These are phyloP conservation scores for Glarea lozoyensis DNA, from an alignment of 495 filamentous ascomycete species.

Conservation along the genomic window DNA sequence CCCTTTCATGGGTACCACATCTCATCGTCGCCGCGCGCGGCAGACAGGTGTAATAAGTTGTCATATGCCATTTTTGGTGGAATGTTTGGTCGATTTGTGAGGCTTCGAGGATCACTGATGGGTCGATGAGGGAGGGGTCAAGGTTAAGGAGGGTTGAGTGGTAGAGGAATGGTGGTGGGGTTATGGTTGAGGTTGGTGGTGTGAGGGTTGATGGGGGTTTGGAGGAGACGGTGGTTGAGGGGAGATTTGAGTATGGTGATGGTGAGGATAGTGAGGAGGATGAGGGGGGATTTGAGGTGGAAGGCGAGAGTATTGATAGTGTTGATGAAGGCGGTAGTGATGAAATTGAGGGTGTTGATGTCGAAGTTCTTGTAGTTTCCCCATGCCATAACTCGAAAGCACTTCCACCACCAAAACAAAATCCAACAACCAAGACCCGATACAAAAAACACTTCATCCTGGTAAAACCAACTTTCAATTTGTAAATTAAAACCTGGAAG, in stretches of 20 bases:
- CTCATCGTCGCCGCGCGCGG: slow-evolving; percentile 22
- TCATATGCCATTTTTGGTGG: slow-evolving; percentile 23
- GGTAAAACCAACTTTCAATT: too few relatives aligned
- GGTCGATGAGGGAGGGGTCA: neutral
- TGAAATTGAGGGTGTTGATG: slow-evolving; percentile 2
- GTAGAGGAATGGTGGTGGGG: too few relatives aligned
- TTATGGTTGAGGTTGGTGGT: too few relatives aligned
- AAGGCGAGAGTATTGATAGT: neutral
- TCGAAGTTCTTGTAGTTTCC: neutral
- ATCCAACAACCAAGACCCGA: too few relatives aligned
- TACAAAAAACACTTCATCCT: too few relatives aligned
- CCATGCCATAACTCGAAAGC: too few relatives aligned
- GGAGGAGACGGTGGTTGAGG: neutral
- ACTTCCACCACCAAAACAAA: too few relatives aligned
- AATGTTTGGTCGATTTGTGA: neutral
- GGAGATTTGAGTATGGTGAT: neutral
- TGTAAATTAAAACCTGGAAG: too few relatives aligned
- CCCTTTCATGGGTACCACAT: slow-evolving; percentile 36
- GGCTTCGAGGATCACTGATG: slow-evolving; percentile 1
- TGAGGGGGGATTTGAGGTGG: too few relatives aligned
- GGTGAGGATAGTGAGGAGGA: neutral
- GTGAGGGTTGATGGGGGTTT: slow-evolving; percentile 4
- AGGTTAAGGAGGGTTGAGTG: neutral
- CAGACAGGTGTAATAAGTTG: slow-evolving; percentile 34
- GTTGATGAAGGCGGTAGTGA: neutral